Conservation (phyloP, 345 rosid species). For the Salix viminalis region DNA sequence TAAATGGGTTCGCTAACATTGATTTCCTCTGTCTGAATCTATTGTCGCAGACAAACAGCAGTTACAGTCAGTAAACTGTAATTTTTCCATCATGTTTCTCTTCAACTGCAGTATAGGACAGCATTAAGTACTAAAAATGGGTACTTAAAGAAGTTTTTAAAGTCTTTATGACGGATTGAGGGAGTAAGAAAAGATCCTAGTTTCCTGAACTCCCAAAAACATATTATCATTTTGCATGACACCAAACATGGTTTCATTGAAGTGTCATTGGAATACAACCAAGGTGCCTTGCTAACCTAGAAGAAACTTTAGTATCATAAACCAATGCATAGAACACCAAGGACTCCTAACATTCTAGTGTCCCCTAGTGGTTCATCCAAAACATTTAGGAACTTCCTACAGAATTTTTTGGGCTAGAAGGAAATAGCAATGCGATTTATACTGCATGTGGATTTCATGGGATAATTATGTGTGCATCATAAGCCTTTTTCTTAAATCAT, state of each 20-base stretch:
- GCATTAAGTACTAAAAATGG: no score
- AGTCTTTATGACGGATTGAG: no score
- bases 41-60: no score
- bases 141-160: no score
- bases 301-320: neutral
- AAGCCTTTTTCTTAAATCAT: neutral
- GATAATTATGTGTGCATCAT: neutral
- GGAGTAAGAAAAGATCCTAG: no score
- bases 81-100: no score
- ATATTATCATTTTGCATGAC: neutral
- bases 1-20: no score
- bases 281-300: neutral
- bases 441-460: neutral
- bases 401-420: neutral
- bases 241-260: neutral
- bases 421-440: neutral
- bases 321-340: neutral
- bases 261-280: neutral
- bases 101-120: no score
- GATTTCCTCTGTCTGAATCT: no score
- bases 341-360: neutral
- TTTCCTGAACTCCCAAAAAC: neutral
- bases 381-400: neutral
- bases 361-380: neutral
- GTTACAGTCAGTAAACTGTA: no score